Conservation (phyloP, 2,329 filamentous ascomycete genomes). For the Penicillium concentricum region DNA sequence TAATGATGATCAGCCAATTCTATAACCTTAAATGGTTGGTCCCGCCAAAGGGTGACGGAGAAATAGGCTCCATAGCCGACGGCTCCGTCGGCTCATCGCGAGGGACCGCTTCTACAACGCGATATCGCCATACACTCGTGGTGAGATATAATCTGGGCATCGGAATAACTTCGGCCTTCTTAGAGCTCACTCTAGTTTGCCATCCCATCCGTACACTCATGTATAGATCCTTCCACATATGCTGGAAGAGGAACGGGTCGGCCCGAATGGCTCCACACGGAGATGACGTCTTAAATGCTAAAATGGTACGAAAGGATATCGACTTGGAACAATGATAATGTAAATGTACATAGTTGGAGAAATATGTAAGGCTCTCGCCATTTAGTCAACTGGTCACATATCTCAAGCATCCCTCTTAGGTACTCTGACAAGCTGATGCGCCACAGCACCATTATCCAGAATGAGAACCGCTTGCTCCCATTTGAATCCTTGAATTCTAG, state of each 20-base stretch:
- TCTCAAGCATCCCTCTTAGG: slow-evolving; percentile 33
- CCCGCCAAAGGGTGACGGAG: slow-evolving; percentile 1
- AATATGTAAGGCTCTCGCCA: too few relatives aligned
- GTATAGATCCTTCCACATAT: not conserved
- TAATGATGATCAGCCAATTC: slow-evolving; percentile 11
- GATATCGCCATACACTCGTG: not conserved
- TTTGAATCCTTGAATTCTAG: slow-evolving; percentile 53
- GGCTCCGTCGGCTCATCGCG: slow-evolving; percentile 12
- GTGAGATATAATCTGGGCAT: not conserved
- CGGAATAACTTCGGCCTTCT: not conserved
- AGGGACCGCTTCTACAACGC: slow-evolving; percentile 6
- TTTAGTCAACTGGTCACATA: not conserved
- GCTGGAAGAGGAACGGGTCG: not conserved
- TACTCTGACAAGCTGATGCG: slow-evolving; percentile 56
- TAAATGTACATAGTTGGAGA: too few relatives aligned
- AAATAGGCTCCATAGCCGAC: slow-evolving; percentile 8
- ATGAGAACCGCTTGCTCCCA: slow-evolving; percentile 57
- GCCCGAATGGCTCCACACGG: not conserved
- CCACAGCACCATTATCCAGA: slow-evolving; percentile 50
- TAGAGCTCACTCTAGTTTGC: too few relatives aligned
- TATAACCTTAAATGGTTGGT: not conserved
- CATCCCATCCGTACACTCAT: too few relatives aligned
- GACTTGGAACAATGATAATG: not conserved
- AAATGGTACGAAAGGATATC: not conserved
- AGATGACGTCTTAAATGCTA: not conserved